Evolutionary conservation across 2,329 filamentous ascomycete species (phyloP).

Genomic region (Colletotrichum spaethianum): DNA sequence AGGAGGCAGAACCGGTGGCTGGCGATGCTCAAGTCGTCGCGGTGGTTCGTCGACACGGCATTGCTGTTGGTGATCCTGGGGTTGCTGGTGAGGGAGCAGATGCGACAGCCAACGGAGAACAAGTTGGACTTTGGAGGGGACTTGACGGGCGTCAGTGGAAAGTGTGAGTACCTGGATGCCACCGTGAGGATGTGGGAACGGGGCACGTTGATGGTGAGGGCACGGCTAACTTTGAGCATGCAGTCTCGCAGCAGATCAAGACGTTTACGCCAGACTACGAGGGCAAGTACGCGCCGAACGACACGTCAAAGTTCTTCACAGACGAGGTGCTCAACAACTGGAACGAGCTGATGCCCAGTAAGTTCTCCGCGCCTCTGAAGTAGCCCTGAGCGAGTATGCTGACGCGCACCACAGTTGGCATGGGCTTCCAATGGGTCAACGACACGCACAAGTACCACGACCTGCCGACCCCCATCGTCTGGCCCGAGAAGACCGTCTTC

Average conservation of each 20-base stretch:
- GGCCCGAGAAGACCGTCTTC: constrained; percentile 54
- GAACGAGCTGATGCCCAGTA: constrained; percentile 56
- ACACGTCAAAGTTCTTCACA: constrained; percentile 58
- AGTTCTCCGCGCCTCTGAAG: background rate
- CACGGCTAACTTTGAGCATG: background rate
- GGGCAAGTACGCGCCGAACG: constrained; percentile 53
- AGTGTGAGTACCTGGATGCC: constrained; percentile 41
- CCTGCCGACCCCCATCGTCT: constrained; percentile 53
- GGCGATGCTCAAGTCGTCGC: constrained; percentile 43
- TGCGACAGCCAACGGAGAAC: constrained; percentile 42
- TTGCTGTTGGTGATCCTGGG: constrained; percentile 51
- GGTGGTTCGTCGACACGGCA: constrained; percentile 51
- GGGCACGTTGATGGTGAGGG: background rate
- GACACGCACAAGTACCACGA: constrained; percentile 54
- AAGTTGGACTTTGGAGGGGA: constrained; percentile 53
- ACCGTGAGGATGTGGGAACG: background rate
- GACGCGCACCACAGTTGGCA: constrained; percentile 47
- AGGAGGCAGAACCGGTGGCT: constrained; percentile 37
- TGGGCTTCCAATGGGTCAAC: constrained; percentile 57
- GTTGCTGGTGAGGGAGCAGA: constrained; percentile 49
- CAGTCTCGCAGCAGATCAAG: constrained; percentile 57
- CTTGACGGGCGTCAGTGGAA: constrained; percentile 54
- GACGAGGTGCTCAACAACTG: constrained; percentile 52
- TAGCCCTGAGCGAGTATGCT: background rate
- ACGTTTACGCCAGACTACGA: constrained; percentile 53